Percentiles rank a stretch among this genome's conserved stretches.
Conservation (phyloP, 2,329 filamentous ascomycete genomes). For the Arachnomyces sp. region DNA sequence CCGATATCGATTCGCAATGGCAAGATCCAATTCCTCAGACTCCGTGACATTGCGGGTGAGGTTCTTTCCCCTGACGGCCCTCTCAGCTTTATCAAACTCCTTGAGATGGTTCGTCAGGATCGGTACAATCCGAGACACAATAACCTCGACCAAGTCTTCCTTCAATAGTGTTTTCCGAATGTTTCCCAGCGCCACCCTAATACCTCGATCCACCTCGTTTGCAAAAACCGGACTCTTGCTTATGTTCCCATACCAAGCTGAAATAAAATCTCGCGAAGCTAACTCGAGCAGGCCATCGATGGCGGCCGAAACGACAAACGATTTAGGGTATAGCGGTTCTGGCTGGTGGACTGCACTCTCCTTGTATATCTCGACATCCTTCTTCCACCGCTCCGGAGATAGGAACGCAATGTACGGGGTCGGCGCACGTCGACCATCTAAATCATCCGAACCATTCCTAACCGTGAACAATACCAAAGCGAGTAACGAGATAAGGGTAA, state of each 20-base stretch:
- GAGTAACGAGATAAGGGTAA: conserved; percentile 48
- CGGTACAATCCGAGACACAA: conserved; percentile 76
- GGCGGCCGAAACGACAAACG: conserved; percentile 68
- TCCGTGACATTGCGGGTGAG: conserved; percentile 86
- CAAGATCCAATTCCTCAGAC: conserved; percentile 89
- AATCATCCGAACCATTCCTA: conserved; percentile 32
- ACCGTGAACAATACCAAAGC: conserved; percentile 55
- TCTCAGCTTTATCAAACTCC: conserved; percentile 86
- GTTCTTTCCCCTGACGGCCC: conserved; percentile 75
- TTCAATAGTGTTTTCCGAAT: conserved; percentile 65
- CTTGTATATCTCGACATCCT: conserved; percentile 61
- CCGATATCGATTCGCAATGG: conserved; percentile 88
- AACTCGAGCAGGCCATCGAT: conserved; percentile 72
- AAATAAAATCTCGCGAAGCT: conserved; percentile 75
- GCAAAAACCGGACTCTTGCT: conserved; percentile 72
- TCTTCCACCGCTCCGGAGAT: conserved; percentile 56
- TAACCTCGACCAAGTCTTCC: conserved; percentile 75
- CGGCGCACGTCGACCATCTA: conserved; percentile 37
- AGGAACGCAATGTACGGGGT: conserved; percentile 50
- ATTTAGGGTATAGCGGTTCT: conserved; percentile 65
- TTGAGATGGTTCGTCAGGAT: conserved; percentile 81
- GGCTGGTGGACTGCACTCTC: conserved; percentile 60
- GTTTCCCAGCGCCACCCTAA: conserved; percentile 64
- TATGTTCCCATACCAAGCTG: conserved; percentile 81
- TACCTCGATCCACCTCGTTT: conserved; percentile 75